Evolutionary conservation across 2,329 filamentous ascomycete species (phyloP), one percentile per base, ranked within the genome.

Genomic region (Alternaria arbusti): DNA sequence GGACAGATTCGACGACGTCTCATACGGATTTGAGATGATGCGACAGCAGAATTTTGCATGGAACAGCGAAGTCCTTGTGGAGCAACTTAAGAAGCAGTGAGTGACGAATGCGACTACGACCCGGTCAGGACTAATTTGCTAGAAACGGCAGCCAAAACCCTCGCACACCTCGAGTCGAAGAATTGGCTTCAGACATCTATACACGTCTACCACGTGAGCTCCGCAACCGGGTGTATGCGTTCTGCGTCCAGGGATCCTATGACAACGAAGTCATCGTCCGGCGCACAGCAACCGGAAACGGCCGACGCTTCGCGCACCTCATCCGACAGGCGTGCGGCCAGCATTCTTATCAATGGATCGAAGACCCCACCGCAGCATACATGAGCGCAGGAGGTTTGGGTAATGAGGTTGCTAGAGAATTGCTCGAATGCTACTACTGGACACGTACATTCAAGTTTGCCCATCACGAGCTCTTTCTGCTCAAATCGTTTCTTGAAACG

Each of bases 251-350:
- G 47, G 65, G 70, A 11, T 17, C 45, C 5, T 64, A 65, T 13
- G 70, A 73, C 51, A 65, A 71, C 22, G 69, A 73, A 28, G 69
- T 73, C 13, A 64, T 73, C 10, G 61, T 73, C 15, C 65, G 70
- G 10, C 63, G 57, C n/a, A 59, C 57, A 36, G 36, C 58, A 8
- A 11, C 32, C 6, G 51, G 46, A 7, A 25, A 28, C 2, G 51
- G 55, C 3, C 43, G 59, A 40, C 28, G 44, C 22, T 64, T 58
- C 11, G 17, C 15, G 6, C 28, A 70, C n/a, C 65, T 73, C 36
- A 60, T 68, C 22, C 68, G 70, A 45, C 61, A 71, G 11, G 49
- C 59, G 12, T 54, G 50, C 12, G 61, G 60, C 10, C 52, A 62
- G 22, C 54, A 63, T 17, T 65, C 66, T 3, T 73, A 71, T 26